phyloP scores from a whole-genome alignment of 495 filamentous ascomycete species.

The Hamigera avellanea region DNA sequence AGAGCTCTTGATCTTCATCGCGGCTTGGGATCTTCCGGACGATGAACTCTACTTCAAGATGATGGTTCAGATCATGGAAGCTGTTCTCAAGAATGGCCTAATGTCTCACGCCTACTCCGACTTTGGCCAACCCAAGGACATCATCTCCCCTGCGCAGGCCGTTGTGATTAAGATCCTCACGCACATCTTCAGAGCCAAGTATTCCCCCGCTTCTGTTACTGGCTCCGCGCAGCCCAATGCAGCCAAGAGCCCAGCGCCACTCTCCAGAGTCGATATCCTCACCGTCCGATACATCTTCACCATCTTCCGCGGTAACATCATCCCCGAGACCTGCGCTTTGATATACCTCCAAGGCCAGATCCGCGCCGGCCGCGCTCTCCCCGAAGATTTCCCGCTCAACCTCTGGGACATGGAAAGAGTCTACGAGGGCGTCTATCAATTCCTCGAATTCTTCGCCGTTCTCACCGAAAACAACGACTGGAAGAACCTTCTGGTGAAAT shows the following conservation, averaged over 20 bases:
- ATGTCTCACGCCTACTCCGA: constrained; percentile 84
- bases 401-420: constrained; percentile 95
- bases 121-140: constrained; percentile 86
- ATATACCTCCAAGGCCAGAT: constrained; percentile 92
- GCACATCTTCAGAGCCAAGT: constrained; percentile 70
- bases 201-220: constrained; percentile 40
- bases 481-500: constrained; percentile 67
- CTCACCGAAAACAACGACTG: constrained; percentile 64
- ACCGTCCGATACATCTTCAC: constrained; percentile 85
- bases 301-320: constrained; percentile 81
- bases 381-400: constrained; percentile 83
- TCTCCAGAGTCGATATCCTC: constrained; percentile 47
- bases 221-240: constrained; percentile 25
- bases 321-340: constrained; percentile 83
- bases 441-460: constrained; percentile 88
- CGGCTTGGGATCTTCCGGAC: constrained; percentile 88
- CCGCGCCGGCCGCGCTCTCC: constrained; percentile 47
- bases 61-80: constrained; percentile 90
- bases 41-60: constrained; percentile 88
- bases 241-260: constrained; percentile 19
- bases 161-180: constrained; percentile 83
- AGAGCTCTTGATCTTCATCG: constrained; percentile 89
- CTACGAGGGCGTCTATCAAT: constrained; percentile 81
- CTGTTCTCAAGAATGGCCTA: constrained; percentile 74
- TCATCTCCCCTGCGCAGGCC: constrained; percentile 87